Conservation (phyloP, 176 grass and related monocot species). For the Leersia perrieri region DNA sequence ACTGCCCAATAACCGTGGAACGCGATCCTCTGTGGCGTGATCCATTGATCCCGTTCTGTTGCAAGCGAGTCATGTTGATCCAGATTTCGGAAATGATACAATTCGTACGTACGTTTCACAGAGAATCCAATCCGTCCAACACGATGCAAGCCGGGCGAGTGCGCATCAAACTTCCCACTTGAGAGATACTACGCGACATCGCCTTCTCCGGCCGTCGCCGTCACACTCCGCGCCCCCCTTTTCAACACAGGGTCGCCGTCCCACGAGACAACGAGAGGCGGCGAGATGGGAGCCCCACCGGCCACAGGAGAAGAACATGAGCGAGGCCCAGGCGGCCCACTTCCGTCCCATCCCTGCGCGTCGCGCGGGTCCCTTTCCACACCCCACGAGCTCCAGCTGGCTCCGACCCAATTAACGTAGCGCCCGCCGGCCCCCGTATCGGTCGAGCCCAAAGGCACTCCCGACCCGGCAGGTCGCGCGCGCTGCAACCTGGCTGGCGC, state of each 20-base stretch:
- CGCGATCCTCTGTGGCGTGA: slow-evolving; percentile 9
- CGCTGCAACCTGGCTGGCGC: slow-evolving; percentile 38
- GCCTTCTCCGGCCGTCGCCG: background rate
- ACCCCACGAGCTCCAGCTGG: slow-evolving; percentile 45
- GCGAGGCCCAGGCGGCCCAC: slow-evolving; percentile 15
- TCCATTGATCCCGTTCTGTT: background rate
- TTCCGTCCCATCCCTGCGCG: slow-evolving; percentile 43
- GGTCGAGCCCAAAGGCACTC: background rate
- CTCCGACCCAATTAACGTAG: slow-evolving; percentile 22
- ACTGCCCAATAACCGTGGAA: slow-evolving; percentile 32
- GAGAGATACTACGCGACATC: background rate
- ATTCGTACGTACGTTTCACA: background rate
- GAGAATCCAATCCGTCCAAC: background rate
- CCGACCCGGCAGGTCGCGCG: slow-evolving; percentile 34
- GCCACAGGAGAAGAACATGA: background rate
- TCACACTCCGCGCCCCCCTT: background rate
- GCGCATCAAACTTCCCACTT: background rate
- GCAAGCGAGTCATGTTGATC: background rate
- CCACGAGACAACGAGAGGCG: background rate
- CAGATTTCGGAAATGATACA: background rate
- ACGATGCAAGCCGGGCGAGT: background rate
- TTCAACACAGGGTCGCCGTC: slow-evolving; percentile 27
- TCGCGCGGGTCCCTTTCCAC: slow-evolving; percentile 33
- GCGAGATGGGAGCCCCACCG: background rate
- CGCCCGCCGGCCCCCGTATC: no score